Conservation (phyloP, 345 rosid genomes). For the Pistacia integerrima region DNA sequence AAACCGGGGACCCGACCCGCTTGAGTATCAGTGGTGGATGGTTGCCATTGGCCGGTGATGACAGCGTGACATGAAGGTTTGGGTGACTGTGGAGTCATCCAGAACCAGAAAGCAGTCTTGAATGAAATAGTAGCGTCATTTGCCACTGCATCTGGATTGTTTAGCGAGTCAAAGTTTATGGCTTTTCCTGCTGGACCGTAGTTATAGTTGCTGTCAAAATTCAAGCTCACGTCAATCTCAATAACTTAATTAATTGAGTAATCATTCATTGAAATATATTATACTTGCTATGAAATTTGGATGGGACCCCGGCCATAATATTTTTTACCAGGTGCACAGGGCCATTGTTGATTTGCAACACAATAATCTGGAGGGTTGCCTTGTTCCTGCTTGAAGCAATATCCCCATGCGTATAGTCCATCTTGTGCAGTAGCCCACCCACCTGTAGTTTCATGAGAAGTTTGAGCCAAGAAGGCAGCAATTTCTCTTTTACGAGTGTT, state of each 20-base stretch:
- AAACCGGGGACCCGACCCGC: slow-evolving; percentile 29
- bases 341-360: background rate
- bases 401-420: background rate
- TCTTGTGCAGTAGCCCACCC: background rate
- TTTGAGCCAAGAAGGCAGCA: slow-evolving; percentile 72
- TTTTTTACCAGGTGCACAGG: background rate
- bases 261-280: background rate
- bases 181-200: slow-evolving; percentile 19
- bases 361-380: background rate
- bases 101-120: slow-evolving; percentile 40
- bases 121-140: slow-evolving; percentile 25
- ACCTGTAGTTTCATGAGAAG: slow-evolving; percentile 57
- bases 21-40: slow-evolving; percentile 7
- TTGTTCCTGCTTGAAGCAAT: background rate
- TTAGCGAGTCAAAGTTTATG: background rate
- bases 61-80: slow-evolving; percentile 35
- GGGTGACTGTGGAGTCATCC: slow-evolving; percentile 37
- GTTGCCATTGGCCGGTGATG: slow-evolving; percentile 23
- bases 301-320: background rate
- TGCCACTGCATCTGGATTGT: slow-evolving; percentile 26
- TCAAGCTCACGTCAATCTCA: background rate
- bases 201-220: slow-evolving; percentile 25
- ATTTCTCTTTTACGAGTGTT: slow-evolving; percentile 48
- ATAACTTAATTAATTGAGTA: background rate
- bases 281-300: background rate